Evolutionary conservation across 129 eudicot genomes (phyloP).

Genomic region (Oenanthe sinensis): DNA sequence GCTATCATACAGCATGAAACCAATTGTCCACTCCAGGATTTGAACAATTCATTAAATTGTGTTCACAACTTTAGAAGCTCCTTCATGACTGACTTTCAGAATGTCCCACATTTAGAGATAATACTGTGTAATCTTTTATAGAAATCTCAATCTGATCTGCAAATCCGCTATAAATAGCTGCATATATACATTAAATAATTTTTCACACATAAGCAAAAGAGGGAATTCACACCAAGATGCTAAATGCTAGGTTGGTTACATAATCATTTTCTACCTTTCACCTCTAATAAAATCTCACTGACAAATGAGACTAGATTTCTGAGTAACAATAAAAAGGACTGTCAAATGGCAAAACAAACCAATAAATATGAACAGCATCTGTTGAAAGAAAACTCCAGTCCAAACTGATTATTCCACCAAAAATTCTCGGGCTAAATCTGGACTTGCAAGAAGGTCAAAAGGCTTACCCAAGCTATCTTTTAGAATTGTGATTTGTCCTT

Average conservation of each 20-base stretch:
- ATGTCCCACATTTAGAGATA: too few species aligned
- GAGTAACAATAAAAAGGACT: background rate
- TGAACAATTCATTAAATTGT: too few species aligned
- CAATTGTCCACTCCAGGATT: too few species aligned
- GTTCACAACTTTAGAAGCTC: too few species aligned
- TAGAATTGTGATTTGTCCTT: constrained; percentile 89
- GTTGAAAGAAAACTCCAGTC: background rate
- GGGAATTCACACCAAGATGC: background rate
- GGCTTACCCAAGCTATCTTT: constrained; percentile 75
- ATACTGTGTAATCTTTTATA: too few species aligned
- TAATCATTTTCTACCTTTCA: background rate
- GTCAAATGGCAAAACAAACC: background rate
- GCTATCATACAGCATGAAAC: too few species aligned
- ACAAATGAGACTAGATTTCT: background rate
- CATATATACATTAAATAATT: background rate
- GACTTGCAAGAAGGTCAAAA: constrained; percentile 66
- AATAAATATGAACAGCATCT: background rate
- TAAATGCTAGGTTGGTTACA: background rate
- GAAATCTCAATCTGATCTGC: background rate
- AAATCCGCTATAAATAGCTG: background rate
- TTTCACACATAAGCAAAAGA: background rate
- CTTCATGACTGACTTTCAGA: too few species aligned
- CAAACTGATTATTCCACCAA: constrained; percentile 18
- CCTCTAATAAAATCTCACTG: background rate
- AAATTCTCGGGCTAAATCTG: constrained; percentile 33